phyloP scores from a whole-genome alignment of 176 grass and related monocot species.

The Eleusine coracana region DNA sequence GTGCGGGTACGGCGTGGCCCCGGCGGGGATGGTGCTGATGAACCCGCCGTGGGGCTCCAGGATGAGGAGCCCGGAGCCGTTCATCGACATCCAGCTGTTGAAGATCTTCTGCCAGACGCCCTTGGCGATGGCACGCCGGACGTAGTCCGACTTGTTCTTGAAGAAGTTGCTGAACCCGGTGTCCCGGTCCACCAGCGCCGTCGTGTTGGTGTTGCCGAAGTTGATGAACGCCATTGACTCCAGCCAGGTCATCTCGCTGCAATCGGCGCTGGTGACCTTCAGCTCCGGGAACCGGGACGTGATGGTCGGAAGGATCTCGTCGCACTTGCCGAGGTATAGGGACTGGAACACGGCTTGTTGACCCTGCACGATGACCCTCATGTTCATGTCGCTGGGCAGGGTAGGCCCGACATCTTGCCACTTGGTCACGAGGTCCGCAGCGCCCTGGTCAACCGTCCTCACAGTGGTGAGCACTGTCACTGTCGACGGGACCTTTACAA shows the following conservation, averaged over 20 bases:
- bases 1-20: constrained; percentile 46
- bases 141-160: constrained; percentile 64
- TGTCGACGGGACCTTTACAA: constrained; percentile 32
- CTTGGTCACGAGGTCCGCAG: constrained; percentile 28
- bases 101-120: constrained; percentile 16
- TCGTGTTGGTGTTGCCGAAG: neutral
- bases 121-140: constrained; percentile 27
- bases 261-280: constrained; percentile 29
- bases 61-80: constrained; percentile 45
- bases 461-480: constrained; percentile 42
- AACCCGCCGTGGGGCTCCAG: constrained; percentile 51
- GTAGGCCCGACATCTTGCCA: constrained; percentile 54
- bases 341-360: constrained; percentile 34
- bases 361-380: constrained; percentile 32
- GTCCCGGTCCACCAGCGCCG: constrained; percentile 22
- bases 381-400: constrained; percentile 31
- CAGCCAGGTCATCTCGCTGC: constrained; percentile 52
- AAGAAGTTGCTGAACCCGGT: constrained; percentile 21
- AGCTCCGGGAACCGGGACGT: constrained; percentile 44
- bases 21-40: constrained; percentile 1
- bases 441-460: constrained; percentile 38
- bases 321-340: constrained; percentile 43
- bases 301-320: neutral
- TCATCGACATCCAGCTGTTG: constrained; percentile 24
- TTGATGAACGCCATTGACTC: constrained; percentile 24